Base-by-base conservation (phyloP, 305 asterid species). In the Caryopteris hybrid region DNA sequence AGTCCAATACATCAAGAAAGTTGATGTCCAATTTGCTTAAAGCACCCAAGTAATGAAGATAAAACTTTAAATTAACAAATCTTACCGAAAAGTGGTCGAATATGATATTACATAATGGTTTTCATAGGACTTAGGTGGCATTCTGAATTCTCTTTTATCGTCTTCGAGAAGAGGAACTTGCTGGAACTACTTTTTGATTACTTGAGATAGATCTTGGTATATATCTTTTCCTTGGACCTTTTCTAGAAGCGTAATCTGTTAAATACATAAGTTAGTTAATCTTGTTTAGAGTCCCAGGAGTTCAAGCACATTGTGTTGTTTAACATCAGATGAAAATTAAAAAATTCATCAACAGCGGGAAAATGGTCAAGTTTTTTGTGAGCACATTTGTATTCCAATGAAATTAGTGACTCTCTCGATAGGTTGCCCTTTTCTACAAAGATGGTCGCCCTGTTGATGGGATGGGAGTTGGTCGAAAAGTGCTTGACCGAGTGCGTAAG, bases 391-490 rank as follows among this genome's bases (percentile, higher is more conserved):
- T n/a, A n/a, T n/a, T n/a, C n/a, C n/a, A n/a, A n/a, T n/a, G n/a
- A n/a, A n/a, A 16, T 5, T 13, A 10, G 27, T 16, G 47, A 20
- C 47, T 17, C 25, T 12, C 50, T 29, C 10, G 22, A 53, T 64
- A 87, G 97, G 95, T 86, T 80, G 93, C 95, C 21, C 79, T 86
- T 25, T 79, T 73, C 62, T 90, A 83, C 33, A 91, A 86, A 78
- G 93, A 90, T 81, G 95, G 91, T 4, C 86, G 83, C 36, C 95
- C 92, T 1, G 92, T 87, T 1, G 92, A 89, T 45, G 95, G 84
- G 1, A 89, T 85, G 74, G 95, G 92, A 2, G 69, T 89, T 2
- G 92, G 95, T 11, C 79, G 96, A 74, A 80, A 79, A 65, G 88
- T 89, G 12, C 80, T 89, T 8, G 96, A 87, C 62, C 76, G 84